These are phyloP conservation scores for Juncus effusus DNA, from an alignment of 176 grass and related monocot genomes.

Conservation along the genomic window DNA sequence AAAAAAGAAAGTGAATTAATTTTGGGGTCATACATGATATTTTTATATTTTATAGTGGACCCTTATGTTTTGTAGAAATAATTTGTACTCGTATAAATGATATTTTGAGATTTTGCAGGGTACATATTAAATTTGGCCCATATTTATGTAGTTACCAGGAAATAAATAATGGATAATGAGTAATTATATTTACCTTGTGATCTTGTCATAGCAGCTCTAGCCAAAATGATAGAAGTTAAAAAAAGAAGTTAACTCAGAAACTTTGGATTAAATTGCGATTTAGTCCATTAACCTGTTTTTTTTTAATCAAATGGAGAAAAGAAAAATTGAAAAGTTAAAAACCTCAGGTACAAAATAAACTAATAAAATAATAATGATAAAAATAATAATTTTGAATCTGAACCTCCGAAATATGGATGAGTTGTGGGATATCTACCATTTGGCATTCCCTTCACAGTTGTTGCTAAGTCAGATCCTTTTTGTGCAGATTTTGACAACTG, in stretches of 20 bases:
- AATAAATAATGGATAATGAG: neutral
- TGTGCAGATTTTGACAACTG: constrained; percentile 8
- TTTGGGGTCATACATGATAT: neutral
- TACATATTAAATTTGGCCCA: too few relatives aligned
- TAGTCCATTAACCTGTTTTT: too few relatives aligned
- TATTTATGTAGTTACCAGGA: constrained; percentile 15
- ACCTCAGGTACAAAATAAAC: too few relatives aligned
- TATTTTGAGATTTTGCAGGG: neutral
- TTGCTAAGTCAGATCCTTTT: constrained; percentile 3
- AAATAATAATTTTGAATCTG: too few relatives aligned
- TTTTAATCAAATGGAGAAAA: constrained; percentile 11
- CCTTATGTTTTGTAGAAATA: neutral
- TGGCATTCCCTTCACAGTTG: constrained; percentile 5
- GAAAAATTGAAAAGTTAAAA: constrained; percentile 14
- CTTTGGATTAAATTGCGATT: neutral
- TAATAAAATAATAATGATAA: too few relatives aligned
- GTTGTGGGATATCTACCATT: constrained; percentile 18
- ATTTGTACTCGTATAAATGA: constrained; percentile 6
- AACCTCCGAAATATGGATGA: constrained; percentile 2
- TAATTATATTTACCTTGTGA: constrained; percentile 6
- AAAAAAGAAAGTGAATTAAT: too few relatives aligned
- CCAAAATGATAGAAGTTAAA: constrained; percentile 7
- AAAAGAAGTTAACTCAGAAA: constrained; percentile 12
- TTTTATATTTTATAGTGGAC: neutral
- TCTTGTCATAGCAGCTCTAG: constrained; percentile 16